Base-by-base conservation (phyloP, 1,139 yeast genomes). In the Candida sp. region DNA sequence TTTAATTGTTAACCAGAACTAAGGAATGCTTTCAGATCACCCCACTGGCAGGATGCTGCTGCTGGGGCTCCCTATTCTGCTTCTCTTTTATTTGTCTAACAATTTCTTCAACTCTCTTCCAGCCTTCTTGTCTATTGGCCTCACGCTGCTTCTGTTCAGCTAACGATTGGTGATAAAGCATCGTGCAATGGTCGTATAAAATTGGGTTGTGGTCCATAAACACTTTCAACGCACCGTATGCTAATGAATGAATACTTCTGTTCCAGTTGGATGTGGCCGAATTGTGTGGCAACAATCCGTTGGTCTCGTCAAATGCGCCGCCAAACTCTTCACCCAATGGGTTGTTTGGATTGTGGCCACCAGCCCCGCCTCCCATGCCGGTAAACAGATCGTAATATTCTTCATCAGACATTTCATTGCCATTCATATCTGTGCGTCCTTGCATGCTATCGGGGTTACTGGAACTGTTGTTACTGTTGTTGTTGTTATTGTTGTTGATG, bases 171-270 rank as follows among this genome's bases (percentile, higher is more conserved):
- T 91, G 88, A 69, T 93, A 93, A 59, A 91, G 74, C 64, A 90
- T 82, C 23, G 96, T 89, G 66, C 98, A 94, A 65, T 92, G 96
- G 66, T 93, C 98, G 68, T 91, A 96, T 42, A 94, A 77, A 7
- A 88, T 86, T 12, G 97, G 96, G 67, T 92, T 93, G 52, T 96
- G 90, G 64, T 94, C 98, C 89, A 93, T 86, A 63, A 96, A 93
- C 53, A 91, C 89, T 67, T 93, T 92, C 61, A 94, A 78, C 0
- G 98, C 97, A 51, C 90, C 90, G 70, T 85, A 92, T 3, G 97
- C 94, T 77, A 94, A 84, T 51, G 91, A 85, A 61, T 94, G 96
- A 46, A 94, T 93, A 46, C 96, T 91, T 61, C 96, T 83, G 68
- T 94, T 94, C 99, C 99, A 94, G 55, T 72, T 77, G 37, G 79